Base-by-base conservation (phyloP, 345 rosid species). In the Pistacia atlantica region DNA sequence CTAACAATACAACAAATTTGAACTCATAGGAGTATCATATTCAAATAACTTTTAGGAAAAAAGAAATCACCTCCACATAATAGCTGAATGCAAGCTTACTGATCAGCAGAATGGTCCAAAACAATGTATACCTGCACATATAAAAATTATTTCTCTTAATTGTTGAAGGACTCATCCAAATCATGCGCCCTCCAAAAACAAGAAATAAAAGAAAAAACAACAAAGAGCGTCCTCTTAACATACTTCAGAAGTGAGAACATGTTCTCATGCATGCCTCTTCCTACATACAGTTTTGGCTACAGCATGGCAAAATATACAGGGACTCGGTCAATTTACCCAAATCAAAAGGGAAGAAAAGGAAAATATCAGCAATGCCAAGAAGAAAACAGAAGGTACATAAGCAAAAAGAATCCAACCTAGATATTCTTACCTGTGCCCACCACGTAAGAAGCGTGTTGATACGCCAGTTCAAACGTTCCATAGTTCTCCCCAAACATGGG, bases 181-280 rank as follows among this genome's bases (percentile, higher is more conserved):
- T 54, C 37, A 72, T 66, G 20, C 25, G 25, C 25, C 25, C 25
- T 25, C 25, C 25, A 25, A 25, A n/a, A n/a, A n/a, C n/a, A n/a
- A n/a, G n/a, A n/a, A 25, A 0, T 25, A 25, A 25, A 25, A 25
- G 25, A 25, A 25, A 25, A 25, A 25, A 0, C 25, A 25, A 25
- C 25, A 25, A 25, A 63, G 31, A 76, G 46, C 57, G 57, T 63
- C 52, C 11, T 37, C 37, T 82, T 60, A 59, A 71, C 97, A 86
- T 96, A 96, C 99, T 86, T 92, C 78, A 96, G 78, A 81, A 94
- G 97, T 72, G 98, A 88, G 78, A 90, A 86, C 82, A 90, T 79
- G 54, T 87, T 93, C 85, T 93, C 99, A 72, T 93, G 99, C 97
- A 96, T 89, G 82, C 99, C 98, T 89, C 99, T 88, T 80, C 99